A percentile compares a stretch with the other conserved stretches of the same genome.
Evolutionary conservation across 345 rosid species (phyloP).

Genomic region (Populus tremula): DNA sequence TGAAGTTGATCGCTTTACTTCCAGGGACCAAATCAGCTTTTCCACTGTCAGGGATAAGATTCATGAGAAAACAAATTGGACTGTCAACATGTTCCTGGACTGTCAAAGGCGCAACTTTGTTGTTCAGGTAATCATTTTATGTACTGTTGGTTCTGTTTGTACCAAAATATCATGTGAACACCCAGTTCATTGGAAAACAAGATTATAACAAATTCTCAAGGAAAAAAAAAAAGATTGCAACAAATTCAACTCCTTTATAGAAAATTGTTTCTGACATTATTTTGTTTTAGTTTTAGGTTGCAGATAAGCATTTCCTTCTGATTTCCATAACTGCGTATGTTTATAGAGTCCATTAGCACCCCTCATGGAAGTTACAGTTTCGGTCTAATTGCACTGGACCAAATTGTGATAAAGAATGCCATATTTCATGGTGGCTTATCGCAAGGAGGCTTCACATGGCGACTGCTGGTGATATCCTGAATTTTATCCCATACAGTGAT

Average conservation of each 20-base stretch:
- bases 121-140: conserved; percentile 64
- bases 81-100: conserved; percentile 83
- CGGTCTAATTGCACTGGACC: neutral
- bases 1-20: conserved; percentile 95
- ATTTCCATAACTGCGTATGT: neutral
- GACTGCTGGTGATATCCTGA: neutral
- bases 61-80: conserved; percentile 72
- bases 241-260: neutral
- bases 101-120: conserved; percentile 98
- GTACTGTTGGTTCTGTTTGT: neutral
- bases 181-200: neutral
- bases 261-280: neutral
- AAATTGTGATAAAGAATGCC: neutral
- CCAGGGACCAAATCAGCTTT: conserved; percentile 97
- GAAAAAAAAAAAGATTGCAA: neutral
- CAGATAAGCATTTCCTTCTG: neutral
- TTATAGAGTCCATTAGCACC: neutral
- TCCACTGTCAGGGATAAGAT: conserved; percentile 90
- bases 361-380: neutral
- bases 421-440: neutral
- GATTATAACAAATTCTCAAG: neutral
- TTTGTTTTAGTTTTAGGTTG: neutral
- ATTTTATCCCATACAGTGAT: neutral
- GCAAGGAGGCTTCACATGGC: neutral
- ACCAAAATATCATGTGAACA: neutral